Evolutionary conservation across 2,329 filamentous ascomycete genomes (phyloP).

Genomic region (Albophoma yamanashiensis): DNA sequence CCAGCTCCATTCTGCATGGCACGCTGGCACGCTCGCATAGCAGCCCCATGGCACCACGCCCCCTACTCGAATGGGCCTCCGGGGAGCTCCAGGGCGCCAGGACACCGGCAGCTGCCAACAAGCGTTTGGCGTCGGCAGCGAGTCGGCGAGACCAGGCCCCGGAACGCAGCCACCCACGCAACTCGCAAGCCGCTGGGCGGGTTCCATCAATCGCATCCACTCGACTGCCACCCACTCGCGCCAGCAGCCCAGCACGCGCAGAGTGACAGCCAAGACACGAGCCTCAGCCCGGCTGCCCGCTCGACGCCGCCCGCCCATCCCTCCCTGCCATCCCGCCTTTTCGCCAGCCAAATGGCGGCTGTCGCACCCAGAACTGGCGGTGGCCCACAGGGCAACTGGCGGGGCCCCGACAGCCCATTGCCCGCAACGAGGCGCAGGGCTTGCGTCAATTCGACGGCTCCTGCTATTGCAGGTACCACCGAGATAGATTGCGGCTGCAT

Average conservation of each 20-base stretch:
- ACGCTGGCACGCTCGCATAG: neutral
- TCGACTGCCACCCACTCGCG: neutral
- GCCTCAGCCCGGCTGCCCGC: slow-evolving; percentile 1
- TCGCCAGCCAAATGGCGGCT: slow-evolving; percentile 8
- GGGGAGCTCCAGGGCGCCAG: no score
- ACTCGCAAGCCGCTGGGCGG: neutral
- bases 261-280: neutral
- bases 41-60: neutral
- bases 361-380: slow-evolving; percentile 9
- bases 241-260: neutral
- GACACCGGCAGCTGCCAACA: neutral
- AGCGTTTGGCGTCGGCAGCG: slow-evolving; percentile 3
- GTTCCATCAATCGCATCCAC: neutral
- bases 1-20: neutral
- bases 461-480: neutral
- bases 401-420: slow-evolving; percentile 1
- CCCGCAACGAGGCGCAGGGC: slow-evolving; percentile 1
- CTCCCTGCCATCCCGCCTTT: slow-evolving; percentile 6
- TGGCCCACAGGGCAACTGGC: slow-evolving; percentile 2
- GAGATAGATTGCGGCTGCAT: slow-evolving; percentile 1
- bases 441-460: neutral
- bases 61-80: neutral
- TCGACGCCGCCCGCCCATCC: neutral
- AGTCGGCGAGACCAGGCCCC: slow-evolving; percentile 4
- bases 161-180: slow-evolving; percentile 1